Percentiles rank a stretch among this genome's conserved stretches.
Conservation (phyloP, 139 green algal genomes). For the Deuterostichococcus epilithicus region DNA sequence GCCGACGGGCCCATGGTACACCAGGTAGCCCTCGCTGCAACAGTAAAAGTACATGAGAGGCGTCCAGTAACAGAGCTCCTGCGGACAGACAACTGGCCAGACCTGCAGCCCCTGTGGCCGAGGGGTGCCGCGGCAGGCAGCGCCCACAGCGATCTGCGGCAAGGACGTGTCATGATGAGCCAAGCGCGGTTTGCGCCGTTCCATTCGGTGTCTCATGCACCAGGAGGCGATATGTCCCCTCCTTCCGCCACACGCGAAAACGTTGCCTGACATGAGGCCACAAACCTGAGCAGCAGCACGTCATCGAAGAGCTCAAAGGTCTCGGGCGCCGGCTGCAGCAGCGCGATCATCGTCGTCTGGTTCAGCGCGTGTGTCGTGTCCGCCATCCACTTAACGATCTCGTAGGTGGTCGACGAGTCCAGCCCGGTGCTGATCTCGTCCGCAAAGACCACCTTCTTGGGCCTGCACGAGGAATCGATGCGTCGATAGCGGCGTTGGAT, state of each 20-base stretch:
- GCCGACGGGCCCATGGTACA: slow-evolving; percentile 45
- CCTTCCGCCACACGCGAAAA: background rate
- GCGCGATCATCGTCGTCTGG: slow-evolving; percentile 32
- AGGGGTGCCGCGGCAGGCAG: too few relatives aligned
- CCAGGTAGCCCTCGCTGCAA: slow-evolving; percentile 36
- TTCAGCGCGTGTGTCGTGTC: slow-evolving; percentile 6
- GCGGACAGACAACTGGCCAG: too few relatives aligned
- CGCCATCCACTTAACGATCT: slow-evolving; percentile 22
- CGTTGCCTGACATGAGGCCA: slow-evolving; percentile 3
- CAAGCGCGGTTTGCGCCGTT: background rate
- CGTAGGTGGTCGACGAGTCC: slow-evolving; percentile 49
- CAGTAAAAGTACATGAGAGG: slow-evolving; percentile 18
- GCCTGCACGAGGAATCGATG: slow-evolving; percentile 51
- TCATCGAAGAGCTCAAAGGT: slow-evolving; percentile 55
- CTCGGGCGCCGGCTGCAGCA: slow-evolving; percentile 56
- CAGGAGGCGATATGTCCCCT: background rate
- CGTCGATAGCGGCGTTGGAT: background rate
- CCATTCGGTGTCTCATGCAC: background rate
- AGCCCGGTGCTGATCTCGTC: slow-evolving; percentile 63
- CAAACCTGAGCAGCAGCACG: slow-evolving; percentile 33
- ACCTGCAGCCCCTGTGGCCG: too few relatives aligned
- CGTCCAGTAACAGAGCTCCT: background rate
- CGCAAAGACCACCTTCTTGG: slow-evolving; percentile 41
- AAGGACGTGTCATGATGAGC: background rate
- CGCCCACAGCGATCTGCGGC: background rate